Percentiles rank a stretch among this genome's conserved stretches.
Evolutionary conservation across 805 yeast species (phyloP).

Genomic region (Cyberlindnera xylosilytica): DNA sequence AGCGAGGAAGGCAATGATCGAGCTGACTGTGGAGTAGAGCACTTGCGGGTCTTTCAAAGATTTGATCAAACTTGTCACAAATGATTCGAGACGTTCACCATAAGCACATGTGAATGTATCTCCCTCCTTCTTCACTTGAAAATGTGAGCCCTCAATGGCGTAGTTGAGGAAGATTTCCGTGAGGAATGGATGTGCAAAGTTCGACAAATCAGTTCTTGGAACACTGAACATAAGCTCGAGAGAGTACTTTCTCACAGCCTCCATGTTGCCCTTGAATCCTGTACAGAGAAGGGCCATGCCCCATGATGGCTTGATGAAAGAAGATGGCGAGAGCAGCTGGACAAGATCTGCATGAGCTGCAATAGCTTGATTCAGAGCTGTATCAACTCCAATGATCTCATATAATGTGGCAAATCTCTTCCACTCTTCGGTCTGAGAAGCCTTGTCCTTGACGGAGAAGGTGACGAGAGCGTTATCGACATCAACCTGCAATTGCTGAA

Average conservation of each 20-base stretch:
- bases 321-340: slow-evolving; percentile 44
- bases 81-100: slow-evolving; percentile 48
- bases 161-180: slow-evolving; percentile 50
- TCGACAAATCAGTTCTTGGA: slow-evolving; percentile 40
- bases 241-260: slow-evolving; percentile 66
- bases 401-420: slow-evolving; percentile 66
- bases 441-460: slow-evolving; percentile 7
- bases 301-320: slow-evolving; percentile 66
- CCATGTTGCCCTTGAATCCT: slow-evolving; percentile 75
- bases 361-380: slow-evolving; percentile 81
- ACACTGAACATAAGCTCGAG: slow-evolving; percentile 53
- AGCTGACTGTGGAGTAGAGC: slow-evolving; percentile 28
- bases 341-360: slow-evolving; percentile 69
- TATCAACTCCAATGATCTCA: slow-evolving; percentile 80
- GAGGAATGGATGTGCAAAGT: slow-evolving; percentile 45
- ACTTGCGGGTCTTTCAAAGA: slow-evolving; percentile 32
- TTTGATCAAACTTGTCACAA: slow-evolving; percentile 36
- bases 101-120: slow-evolving; percentile 46
- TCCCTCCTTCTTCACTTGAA: slow-evolving; percentile 37
- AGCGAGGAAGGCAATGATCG: slow-evolving; percentile 43
- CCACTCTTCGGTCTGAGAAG: slow-evolving; percentile 54
- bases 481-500: slow-evolving; percentile 39
- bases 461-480: slow-evolving; percentile 32
- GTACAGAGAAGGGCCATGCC: slow-evolving; percentile 69
- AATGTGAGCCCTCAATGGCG: slow-evolving; percentile 62